A percentile compares a stretch with the other conserved stretches of the same genome.
These are phyloP conservation scores for Monilinia polystroma DNA, from an alignment of 2,329 filamentous ascomycete genomes.

Conservation along the genomic window DNA sequence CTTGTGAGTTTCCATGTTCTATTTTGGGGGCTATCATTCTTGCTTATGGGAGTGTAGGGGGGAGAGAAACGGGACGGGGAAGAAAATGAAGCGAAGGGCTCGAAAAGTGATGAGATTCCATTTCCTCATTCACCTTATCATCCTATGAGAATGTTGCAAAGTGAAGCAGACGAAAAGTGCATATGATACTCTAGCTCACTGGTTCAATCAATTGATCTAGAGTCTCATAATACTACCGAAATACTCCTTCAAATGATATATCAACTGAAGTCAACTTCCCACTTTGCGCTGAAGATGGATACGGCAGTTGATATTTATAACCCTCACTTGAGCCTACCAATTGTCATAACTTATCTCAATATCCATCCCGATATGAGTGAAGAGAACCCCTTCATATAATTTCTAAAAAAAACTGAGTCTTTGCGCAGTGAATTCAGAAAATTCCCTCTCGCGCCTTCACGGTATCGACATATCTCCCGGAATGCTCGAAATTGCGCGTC, in stretches of 20 bases:
- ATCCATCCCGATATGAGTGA: background rate
- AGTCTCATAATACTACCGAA: background rate
- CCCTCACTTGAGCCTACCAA: too few relatives aligned
- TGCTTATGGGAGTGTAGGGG: background rate
- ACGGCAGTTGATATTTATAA: background rate
- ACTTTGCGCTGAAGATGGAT: background rate
- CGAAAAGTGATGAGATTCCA: background rate
- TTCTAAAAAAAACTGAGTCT: background rate
- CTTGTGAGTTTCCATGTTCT: background rate
- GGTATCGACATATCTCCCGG: conserved; percentile 7
- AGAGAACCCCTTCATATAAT: background rate
- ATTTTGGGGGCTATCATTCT: background rate
- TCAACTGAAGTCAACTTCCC: background rate
- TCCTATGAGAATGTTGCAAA: background rate
- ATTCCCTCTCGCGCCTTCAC: background rate
- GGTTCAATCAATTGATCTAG: background rate
- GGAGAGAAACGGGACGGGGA: background rate
- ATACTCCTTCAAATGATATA: background rate
- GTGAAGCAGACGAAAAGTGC: background rate
- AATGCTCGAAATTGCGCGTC: conserved; percentile 5
- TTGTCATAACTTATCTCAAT: background rate
- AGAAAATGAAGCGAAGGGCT: background rate
- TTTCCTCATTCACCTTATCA: background rate
- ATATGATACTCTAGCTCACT: background rate
- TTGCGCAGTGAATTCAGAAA: background rate